Evolutionary conservation across 2,329 filamentous ascomycete species (phyloP), one percentile per base, ranked within the genome.

Genomic region (Gliomastix tumulicola): DNA sequence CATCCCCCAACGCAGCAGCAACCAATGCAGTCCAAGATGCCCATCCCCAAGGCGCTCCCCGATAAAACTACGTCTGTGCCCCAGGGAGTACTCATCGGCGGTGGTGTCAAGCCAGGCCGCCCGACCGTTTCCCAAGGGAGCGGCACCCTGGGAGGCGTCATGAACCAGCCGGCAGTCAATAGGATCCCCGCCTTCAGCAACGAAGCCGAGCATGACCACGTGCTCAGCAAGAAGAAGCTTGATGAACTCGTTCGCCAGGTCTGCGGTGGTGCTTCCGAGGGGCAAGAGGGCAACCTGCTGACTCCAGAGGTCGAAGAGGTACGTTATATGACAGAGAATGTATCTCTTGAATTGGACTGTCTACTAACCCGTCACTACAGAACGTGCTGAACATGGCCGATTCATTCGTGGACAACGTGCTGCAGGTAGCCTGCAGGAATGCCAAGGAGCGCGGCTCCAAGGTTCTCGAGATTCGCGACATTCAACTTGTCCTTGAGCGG

Each of bases 301-400:
- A 87, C 87, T 20, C 87, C 92, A 1, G 92, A 97, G 49, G 90
- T 95, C 34, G 92, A 98, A 75, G 90, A 97, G 73, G 89, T 94
- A 72, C 59, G 71, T 50, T 17, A 2, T 30, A 16, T 16, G 15
- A 7, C 34, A 18, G n/a, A n/a, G n/a, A n/a, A n/a, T n/a, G n/a
- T 21, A 15, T 25, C 18, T 11, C n/a, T n/a, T n/a, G n/a, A n/a
- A n/a, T n/a, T n/a, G n/a, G n/a, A n/a, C n/a, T n/a, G n/a, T n/a
- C n/a, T 9, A 25, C 23, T 25, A n/a, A 25, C n/a, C n/a, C n/a
- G 23, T 25, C n/a, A n/a, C n/a, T 21, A 18, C 49, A 94, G 87
- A 87, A 85, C 35, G 81, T 97, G 36, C 79, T 97, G 34, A 81
- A 80, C 53, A 79, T 96, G 50, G 89, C 90, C 15, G 92, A 98